These are phyloP conservation scores for Neospermospora avenae DNA, from an alignment of 2,329 filamentous ascomycete genomes.

Conservation along the genomic window DNA sequence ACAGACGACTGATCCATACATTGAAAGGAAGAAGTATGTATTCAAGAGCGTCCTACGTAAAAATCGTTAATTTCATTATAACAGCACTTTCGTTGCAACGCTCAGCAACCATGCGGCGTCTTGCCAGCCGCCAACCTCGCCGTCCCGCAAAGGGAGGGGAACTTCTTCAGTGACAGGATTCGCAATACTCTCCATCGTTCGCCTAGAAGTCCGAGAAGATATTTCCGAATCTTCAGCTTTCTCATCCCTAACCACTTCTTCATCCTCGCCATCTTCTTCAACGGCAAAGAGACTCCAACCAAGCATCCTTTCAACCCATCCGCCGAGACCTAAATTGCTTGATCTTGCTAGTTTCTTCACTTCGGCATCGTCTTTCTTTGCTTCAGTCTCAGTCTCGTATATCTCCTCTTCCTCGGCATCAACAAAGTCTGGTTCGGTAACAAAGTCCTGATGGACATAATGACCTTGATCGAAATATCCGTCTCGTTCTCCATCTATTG, in stretches of 20 bases:
- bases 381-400: conserved; percentile 49
- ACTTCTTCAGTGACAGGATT: conserved; percentile 42
- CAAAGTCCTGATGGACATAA: conserved; percentile 36
- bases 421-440: conserved; percentile 59
- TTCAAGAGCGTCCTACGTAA: neutral
- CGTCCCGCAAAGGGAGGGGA: conserved; percentile 46
- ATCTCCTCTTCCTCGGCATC: conserved; percentile 58
- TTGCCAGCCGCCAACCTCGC: conserved; percentile 59
- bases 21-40: neutral
- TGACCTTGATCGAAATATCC: conserved; percentile 42
- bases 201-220: conserved; percentile 26
- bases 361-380: conserved; percentile 54
- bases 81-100: conserved; percentile 46
- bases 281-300: conserved; percentile 62
- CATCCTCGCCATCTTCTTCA: conserved; percentile 56
- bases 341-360: conserved; percentile 55
- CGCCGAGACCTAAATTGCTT: conserved; percentile 49
- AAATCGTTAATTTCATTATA: conserved; percentile 14
- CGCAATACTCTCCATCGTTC: conserved; percentile 21
- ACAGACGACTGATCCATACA: too few relatives aligned
- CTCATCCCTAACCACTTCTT: conserved; percentile 35
- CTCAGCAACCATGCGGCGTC: conserved; percentile 67
- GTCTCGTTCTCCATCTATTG: conserved; percentile 44
- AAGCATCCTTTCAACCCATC: conserved; percentile 57
- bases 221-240: conserved; percentile 36